Evolutionary conservation across 331 rosid genomes (phyloP).

Genomic region (Rosa hybrid): DNA sequence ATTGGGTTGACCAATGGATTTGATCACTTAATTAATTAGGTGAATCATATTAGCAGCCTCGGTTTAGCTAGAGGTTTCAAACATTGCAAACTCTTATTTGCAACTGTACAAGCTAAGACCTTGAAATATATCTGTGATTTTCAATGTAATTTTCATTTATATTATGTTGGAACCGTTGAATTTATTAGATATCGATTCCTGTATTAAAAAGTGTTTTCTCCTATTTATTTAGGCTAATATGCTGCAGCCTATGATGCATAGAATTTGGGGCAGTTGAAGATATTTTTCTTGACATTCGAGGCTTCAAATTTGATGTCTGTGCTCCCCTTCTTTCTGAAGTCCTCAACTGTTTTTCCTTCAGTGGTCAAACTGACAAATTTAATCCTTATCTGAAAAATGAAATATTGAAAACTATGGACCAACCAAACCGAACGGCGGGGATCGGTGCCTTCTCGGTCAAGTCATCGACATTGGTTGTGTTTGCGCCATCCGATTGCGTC

Average conservation of each 20-base stretch:
- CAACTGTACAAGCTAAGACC: neutral
- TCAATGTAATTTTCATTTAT: too few species aligned
- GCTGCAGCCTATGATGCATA: neutral
- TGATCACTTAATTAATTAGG: neutral
- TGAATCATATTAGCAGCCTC: neutral
- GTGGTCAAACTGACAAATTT: neutral
- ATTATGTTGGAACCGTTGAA: too few species aligned
- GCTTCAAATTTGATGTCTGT: neutral
- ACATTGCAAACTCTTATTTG: neutral
- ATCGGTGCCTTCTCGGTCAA: conserved; percentile 14
- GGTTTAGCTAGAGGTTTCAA: neutral
- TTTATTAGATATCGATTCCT: too few species aligned
- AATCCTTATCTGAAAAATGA: neutral
- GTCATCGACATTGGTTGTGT: conserved; percentile 4
- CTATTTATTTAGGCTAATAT: neutral
- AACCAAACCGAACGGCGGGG: conserved; percentile 5
- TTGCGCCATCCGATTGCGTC: conserved; percentile 17
- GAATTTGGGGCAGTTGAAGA: neutral
- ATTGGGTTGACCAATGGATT: neutral
- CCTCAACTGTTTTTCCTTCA: neutral
- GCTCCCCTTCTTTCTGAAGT: neutral
- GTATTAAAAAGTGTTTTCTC: too few species aligned
- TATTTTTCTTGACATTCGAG: neutral
- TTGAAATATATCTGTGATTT: too few species aligned
- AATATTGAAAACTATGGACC: too few species aligned